phyloP scores from a whole-genome alignment of 345 rosid species.

The Populus pruinosa region DNA sequence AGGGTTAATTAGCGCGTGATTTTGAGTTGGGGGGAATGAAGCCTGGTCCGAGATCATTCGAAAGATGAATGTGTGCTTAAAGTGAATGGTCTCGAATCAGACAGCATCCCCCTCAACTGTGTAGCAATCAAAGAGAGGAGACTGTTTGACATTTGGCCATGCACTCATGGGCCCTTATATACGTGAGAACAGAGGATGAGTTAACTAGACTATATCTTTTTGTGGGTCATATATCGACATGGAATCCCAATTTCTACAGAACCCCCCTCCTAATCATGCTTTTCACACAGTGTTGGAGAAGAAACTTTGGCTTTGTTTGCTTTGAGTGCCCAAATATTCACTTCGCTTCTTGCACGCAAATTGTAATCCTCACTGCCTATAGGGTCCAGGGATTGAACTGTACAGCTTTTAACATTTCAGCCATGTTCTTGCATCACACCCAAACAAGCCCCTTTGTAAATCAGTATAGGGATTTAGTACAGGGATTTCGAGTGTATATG shows the following conservation, averaged over 20 bases:
- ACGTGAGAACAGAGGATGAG: slow-evolving; percentile 19
- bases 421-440: background rate
- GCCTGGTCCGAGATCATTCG: slow-evolving; percentile 64
- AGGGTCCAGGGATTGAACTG: background rate
- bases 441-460: background rate
- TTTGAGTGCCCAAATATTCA: slow-evolving; percentile 1
- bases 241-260: slow-evolving; percentile 30
- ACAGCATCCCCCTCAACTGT: slow-evolving; percentile 58
- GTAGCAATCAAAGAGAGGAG: background rate
- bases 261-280: slow-evolving; percentile 8
- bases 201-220: background rate
- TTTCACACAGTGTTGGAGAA: slow-evolving; percentile 19
- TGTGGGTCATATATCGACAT: slow-evolving; percentile 34
- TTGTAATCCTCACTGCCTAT: background rate
- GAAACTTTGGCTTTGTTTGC: slow-evolving; percentile 21
- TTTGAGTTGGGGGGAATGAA: slow-evolving; percentile 51
- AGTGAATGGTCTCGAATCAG: slow-evolving; percentile 61
- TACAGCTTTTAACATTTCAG: background rate
- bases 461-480: background rate
- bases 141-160: slow-evolving; percentile 36
- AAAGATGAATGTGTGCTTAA: background rate
- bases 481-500: background rate
- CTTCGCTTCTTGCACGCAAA: slow-evolving; percentile 18
- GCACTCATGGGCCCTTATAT: slow-evolving; percentile 44
- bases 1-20: background rate